These are phyloP conservation scores for Nepenthes gracilis DNA, from an alignment of 148 eudicot species.

Conservation along the genomic window DNA sequence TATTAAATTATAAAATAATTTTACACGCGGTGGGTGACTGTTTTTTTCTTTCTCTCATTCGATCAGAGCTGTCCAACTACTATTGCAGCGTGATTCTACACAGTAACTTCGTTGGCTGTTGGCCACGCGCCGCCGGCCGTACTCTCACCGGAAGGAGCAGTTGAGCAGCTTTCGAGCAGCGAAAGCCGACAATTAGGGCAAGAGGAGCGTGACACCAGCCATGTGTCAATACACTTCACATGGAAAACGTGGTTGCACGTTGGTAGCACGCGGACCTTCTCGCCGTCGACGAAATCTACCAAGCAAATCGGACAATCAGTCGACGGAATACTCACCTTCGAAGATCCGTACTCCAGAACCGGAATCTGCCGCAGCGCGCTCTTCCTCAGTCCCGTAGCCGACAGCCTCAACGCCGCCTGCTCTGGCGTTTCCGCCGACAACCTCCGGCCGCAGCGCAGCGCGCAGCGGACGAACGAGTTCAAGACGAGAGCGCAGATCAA, in stretches of 20 bases:
- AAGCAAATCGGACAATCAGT: neutral
- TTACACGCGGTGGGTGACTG: too few relatives aligned
- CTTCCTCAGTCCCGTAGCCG: neutral
- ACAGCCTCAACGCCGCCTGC: neutral
- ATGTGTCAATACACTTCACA: neutral
- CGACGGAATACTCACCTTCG: neutral
- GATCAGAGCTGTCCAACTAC: too few relatives aligned
- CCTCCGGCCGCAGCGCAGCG: conserved; percentile 17
- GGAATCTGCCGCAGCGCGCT: neutral
- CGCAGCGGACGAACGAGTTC: conserved; percentile 37
- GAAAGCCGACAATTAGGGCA: neutral
- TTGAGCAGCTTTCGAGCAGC: neutral
- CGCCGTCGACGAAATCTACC: neutral
- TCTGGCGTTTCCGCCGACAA: neutral
- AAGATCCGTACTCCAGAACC: neutral
- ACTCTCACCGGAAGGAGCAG: too few relatives aligned
- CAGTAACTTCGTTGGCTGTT: too few relatives aligned
- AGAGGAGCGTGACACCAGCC: neutral
- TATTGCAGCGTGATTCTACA: too few relatives aligned
- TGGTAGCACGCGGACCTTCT: neutral
- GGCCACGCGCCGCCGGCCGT: too few relatives aligned
- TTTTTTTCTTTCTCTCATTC: too few relatives aligned
- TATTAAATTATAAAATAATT: too few relatives aligned
- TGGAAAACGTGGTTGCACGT: neutral
- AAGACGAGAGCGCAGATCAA: conserved; percentile 35